Evolutionary conservation across 441 rosid genomes (phyloP).

Genomic region (Eruca vesicaria): DNA sequence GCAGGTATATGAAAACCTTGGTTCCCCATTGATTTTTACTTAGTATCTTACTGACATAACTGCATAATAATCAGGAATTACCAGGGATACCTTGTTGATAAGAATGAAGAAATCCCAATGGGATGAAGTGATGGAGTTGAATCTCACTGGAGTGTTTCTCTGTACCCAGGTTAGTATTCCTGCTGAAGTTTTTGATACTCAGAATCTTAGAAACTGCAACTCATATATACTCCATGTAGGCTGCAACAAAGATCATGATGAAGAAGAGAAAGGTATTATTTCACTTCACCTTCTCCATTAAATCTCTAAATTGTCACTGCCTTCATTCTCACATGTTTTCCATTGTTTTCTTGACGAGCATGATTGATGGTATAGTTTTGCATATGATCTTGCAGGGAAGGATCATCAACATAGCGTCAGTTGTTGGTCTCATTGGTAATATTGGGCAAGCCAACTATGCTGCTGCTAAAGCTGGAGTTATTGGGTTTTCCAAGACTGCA

Average conservation of each 20-base stretch:
- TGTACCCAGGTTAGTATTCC: constrained; percentile 76
- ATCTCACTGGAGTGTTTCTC: constrained; percentile 93
- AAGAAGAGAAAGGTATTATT: constrained; percentile 81
- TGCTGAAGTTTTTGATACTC: constrained; percentile 3
- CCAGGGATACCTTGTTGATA: constrained; percentile 80
- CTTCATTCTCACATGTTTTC: background rate
- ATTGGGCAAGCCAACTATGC: constrained; percentile 92
- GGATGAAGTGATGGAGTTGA: constrained; percentile 92
- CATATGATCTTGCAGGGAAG: constrained; percentile 56
- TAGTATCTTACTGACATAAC: constrained; percentile 20
- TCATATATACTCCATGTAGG: constrained; percentile 51
- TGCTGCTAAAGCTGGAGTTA: constrained; percentile 97
- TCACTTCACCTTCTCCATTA: background rate
- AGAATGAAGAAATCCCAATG: constrained; percentile 93
- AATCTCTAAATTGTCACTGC: background rate
- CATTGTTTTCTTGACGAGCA: background rate
- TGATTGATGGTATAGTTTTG: background rate
- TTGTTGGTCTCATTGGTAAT: constrained; percentile 89
- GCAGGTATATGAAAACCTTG: constrained; percentile 53
- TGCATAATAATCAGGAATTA: constrained; percentile 63
- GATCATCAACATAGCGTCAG: constrained; percentile 77
- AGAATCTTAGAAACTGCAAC: constrained; percentile 13
- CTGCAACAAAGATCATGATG: constrained; percentile 94
- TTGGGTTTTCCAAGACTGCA: constrained; percentile 75
- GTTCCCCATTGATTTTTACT: constrained; percentile 20